Base-by-base conservation (phyloP, 352 stramenopile genomes). In the Globisporangium splendens region DNA sequence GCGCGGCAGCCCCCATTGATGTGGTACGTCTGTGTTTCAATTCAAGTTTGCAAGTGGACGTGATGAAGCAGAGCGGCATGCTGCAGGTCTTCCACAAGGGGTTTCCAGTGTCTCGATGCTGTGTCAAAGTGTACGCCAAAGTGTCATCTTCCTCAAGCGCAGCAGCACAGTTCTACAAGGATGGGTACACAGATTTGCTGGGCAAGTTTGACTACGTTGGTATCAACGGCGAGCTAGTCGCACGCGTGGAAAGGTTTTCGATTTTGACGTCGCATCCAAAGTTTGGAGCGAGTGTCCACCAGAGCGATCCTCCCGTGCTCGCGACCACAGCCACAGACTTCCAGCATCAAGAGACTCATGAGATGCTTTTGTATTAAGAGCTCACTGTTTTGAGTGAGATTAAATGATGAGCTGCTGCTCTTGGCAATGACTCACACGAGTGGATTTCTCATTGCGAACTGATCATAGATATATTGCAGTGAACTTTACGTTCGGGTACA, bases 171-270 rank as follows among this genome's bases (percentile, higher is more conserved):
- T 93, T 93, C 65, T 91, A 87, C 70, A 93, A 93, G 65, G 83
- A 93, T 56, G 83, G 83, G 10, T 93, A 91, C 66, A 93, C 81
- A 20, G 79, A 93, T 46, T 47, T 93, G 47, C 52, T 85, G 21
- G 79, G 79, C 49, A 80, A 77, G 48, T 90, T 92, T 47, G 79
- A 90, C 65, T 92, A 90, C 52, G 69, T 80, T 8, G 75, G 71
- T 1, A 76, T 82, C 51, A 88, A 88, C 38, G 78, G 54, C 22
- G 46, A 51, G 11, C n/a, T 51, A 17, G 12, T 51, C 3, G 28
- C 14, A 3, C 46, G 46, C 18, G 46, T 51, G 24, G 46, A 51
- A 33, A 51, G 28, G 14, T 51, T 51, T 51, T 51, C 46, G 24
- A 51, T 51, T 35, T 14, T 51, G 18, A 51, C n/a, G 20, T 18